These are phyloP conservation scores for Crepidotus variabilis DNA, from an alignment of 768 basidiomycete species.

Conservation along the genomic window DNA sequence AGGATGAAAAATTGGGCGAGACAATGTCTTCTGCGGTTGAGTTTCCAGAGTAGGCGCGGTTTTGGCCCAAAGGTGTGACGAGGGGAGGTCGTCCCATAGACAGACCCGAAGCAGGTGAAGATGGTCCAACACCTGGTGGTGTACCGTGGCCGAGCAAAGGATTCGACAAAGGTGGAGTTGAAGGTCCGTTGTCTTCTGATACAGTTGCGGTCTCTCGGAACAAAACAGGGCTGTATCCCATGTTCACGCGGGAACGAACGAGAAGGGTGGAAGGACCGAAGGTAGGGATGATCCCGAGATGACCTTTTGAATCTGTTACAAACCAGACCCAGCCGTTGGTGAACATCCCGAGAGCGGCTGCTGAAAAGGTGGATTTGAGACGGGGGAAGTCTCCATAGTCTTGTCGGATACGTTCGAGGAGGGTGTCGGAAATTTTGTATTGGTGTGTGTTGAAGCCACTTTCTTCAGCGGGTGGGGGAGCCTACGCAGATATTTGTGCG, in stretches of 20 bases:
- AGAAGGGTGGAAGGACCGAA: conserved; percentile 89
- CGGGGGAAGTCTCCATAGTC: conserved; percentile 63
- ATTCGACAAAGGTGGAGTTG: conserved; percentile 32
- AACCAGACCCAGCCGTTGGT: conserved; percentile 87
- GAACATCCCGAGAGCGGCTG: conserved; percentile 75
- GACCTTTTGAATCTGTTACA: conserved; percentile 61
- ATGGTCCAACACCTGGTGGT: conserved; percentile 12
- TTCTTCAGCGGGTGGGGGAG: conserved; percentile 30
- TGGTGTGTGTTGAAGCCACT: conserved; percentile 32
- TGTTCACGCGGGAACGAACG: conserved; percentile 50
- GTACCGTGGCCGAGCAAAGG: background rate
- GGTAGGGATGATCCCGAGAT: conserved; percentile 74
- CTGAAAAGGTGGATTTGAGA: conserved; percentile 72
- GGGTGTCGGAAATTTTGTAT: conserved; percentile 27
- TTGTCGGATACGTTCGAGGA: conserved; percentile 31
- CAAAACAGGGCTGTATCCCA: conserved; percentile 15
- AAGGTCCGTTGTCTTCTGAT: conserved; percentile 23
- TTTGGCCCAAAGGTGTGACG: conserved; percentile 18
- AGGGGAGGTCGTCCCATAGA: conserved; percentile 16
- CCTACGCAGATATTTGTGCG: conserved; percentile 20
- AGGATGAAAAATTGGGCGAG: background rate
- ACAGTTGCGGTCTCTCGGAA: conserved; percentile 17
- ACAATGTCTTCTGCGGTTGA: background rate
- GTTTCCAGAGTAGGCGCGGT: conserved; percentile 7
- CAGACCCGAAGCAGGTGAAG: conserved; percentile 19